Evolutionary conservation across 2,329 filamentous ascomycete genomes (phyloP), one percentile per base, ranked within the genome.

Genomic region (Gnomoniopsis smithogilvyi): DNA sequence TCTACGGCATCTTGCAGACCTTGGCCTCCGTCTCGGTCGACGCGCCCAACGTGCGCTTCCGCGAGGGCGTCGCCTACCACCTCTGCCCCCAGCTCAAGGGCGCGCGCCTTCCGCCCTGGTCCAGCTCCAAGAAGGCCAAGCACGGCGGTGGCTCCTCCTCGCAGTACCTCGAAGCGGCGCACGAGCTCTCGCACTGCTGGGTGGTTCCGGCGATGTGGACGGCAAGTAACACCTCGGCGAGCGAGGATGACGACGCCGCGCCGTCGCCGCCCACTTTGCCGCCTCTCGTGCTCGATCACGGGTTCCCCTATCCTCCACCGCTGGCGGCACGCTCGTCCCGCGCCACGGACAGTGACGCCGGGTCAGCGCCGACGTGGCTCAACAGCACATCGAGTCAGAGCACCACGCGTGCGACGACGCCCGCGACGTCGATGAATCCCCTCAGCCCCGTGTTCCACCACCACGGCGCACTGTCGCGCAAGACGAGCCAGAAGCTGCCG

Each of bases 1-100:
- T 87, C 22, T 87, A 87, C 65, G 81, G 80, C 3, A 72, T 87
- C 12, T 70, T 87, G 17, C 85, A 88, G 69, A 82, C 80, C 0
- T 76, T 87, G 2, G 83, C 83, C 2, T 80, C 80, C 24, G 74
- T 88, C 7, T 80, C 82, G 0, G 83, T 85, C 1, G 85, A 87
- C 60, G 76, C 79, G 1, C 82, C 80, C 12, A 75, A 77, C 43
- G 72, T 84, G 10, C 76, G 78, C 14, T 82, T 82, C 68, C 75
- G 73, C 3, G 78, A 82, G 6, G 75, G 73, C 8, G 83, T 86
- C 2, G 63, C 76, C 19, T 87, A 87, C 66, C 82, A 86, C 65
- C 73, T 87, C 8, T 81, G 77, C 15, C 80, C 82, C 1, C 76
- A 78, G 1, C 74, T 86, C 3, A 78, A 77, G 60, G 80, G 79